Evolutionary conservation across 2,329 filamentous ascomycete species (phyloP).

Genomic region (Coniochaeta sp.): DNA sequence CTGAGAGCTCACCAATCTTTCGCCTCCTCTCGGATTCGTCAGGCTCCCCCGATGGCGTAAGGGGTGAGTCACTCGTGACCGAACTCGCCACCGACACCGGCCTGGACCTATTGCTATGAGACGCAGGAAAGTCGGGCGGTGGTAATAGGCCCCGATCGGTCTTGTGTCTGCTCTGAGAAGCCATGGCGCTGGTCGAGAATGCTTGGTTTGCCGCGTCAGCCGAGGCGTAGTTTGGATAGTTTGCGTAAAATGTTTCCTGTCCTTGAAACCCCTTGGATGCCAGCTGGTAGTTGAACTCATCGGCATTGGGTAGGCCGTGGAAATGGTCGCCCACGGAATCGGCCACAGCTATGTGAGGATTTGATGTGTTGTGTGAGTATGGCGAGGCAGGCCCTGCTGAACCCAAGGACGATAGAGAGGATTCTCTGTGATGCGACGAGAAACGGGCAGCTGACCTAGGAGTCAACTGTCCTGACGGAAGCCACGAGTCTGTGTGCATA

Average conservation of each 20-base stretch:
- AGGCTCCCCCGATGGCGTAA: slow-evolving; percentile 45
- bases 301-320: slow-evolving; percentile 31
- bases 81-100: slow-evolving; percentile 51
- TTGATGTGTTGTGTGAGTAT: slow-evolving; percentile 44
- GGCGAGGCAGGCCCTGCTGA: slow-evolving; percentile 54
- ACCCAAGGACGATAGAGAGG: slow-evolving; percentile 52
- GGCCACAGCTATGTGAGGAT: slow-evolving; percentile 49
- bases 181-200: slow-evolving; percentile 31
- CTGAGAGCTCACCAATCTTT: slow-evolving; percentile 44
- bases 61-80: slow-evolving; percentile 50
- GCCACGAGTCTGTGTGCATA: slow-evolving; percentile 35
- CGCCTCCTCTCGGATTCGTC: slow-evolving; percentile 37
- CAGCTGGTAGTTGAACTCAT: slow-evolving; percentile 38
- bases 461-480: slow-evolving; percentile 26
- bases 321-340: slow-evolving; percentile 40
- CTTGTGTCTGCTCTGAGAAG: slow-evolving; percentile 24
- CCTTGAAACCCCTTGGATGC: slow-evolving; percentile 13
- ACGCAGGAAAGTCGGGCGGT: slow-evolving; percentile 33
- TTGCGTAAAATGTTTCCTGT: slow-evolving; percentile 32
- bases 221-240: slow-evolving; percentile 30
- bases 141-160: slow-evolving; percentile 35
- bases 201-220: slow-evolving; percentile 25
- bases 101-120: slow-evolving; percentile 32
- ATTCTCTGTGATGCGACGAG: slow-evolving; percentile 47
- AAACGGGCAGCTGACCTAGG: slow-evolving; percentile 28